A percentile compares a stretch with the other conserved stretches of the same genome.
phyloP scores from a whole-genome alignment of 768 basidiomycete genomes.

The Rubroboletus satanas region DNA sequence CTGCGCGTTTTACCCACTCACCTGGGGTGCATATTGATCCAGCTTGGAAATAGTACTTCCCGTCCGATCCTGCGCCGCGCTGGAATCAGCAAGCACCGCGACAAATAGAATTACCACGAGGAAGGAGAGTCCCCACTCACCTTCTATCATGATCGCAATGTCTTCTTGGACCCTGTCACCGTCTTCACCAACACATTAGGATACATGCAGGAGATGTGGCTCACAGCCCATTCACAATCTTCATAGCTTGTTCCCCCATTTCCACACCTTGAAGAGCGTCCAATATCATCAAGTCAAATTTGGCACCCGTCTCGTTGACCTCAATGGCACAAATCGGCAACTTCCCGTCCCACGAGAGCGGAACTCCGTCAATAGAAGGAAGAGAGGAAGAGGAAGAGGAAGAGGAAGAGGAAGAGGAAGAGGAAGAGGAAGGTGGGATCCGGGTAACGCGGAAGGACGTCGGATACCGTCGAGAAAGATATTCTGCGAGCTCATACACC shows the following conservation, averaged over 20 bases:
- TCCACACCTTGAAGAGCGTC: conserved; percentile 17
- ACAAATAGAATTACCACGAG: conserved; percentile 11
- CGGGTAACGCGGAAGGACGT: conserved; percentile 50
- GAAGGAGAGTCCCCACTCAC: conserved; percentile 30
- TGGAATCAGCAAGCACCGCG: conserved; percentile 14
- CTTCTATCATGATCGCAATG: conserved; percentile 59
- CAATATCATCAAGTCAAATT: conserved; percentile 45
- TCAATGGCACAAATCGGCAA: conserved; percentile 50
- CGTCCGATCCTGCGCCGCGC: conserved; percentile 50
- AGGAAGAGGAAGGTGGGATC: conserved; percentile 2
- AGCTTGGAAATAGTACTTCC: conserved; percentile 70
- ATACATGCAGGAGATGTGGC: conserved; percentile 24
- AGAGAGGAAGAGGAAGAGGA: background rate
- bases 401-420: no score
- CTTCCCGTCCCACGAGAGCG: conserved; percentile 39
- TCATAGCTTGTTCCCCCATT: conserved; percentile 50
- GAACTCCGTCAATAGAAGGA: conserved; percentile 22
- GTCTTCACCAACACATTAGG: conserved; percentile 4
- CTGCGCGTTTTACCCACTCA: conserved; percentile 24
- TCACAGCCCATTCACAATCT: conserved; percentile 58
- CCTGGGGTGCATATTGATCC: conserved; percentile 67
- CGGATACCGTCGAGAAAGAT: conserved; percentile 61
- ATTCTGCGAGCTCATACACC: conserved; percentile 65
- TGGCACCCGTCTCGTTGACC: conserved; percentile 45
- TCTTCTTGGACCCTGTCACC: conserved; percentile 51